These are phyloP conservation scores for Emiliania huxleyi DNA, from an alignment of 78 protist genomes.

Conservation along the genomic window DNA sequence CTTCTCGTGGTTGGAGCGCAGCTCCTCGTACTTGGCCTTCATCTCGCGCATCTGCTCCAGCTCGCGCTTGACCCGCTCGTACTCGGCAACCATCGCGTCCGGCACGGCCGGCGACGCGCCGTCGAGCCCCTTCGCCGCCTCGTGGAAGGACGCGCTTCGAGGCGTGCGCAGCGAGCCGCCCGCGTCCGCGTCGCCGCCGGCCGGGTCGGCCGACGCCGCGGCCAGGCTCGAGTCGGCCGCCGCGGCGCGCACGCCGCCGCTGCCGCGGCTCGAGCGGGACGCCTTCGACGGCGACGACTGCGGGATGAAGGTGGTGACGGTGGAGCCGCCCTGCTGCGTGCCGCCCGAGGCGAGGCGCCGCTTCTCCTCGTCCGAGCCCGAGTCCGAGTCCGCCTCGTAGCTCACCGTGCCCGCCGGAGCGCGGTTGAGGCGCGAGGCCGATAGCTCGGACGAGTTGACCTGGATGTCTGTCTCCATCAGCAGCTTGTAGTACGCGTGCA, in stretches of 20 bases:
- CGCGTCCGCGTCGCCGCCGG: no score
- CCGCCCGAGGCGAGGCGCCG: not conserved
- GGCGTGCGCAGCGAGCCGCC: no score
- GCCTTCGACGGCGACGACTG: no score
- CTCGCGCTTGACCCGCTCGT: not conserved
- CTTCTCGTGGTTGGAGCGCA: not conserved
- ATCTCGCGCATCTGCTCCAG: not conserved
- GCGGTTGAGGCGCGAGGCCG: not conserved
- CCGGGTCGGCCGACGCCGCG: no score
- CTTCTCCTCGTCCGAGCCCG: not conserved
- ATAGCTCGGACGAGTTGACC: not conserved
- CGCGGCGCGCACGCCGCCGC: no score
- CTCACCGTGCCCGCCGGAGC: not conserved
- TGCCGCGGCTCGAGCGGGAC: no score
- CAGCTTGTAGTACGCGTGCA: slow-evolving; percentile 17
- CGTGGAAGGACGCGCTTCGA: no score
- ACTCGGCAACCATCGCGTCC: not conserved
- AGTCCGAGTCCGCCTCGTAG: not conserved
- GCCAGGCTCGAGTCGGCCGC: no score
- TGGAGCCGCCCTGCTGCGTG: no score
- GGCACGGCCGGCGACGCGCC: no score
- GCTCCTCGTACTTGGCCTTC: not conserved
- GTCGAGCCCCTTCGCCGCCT: no score
- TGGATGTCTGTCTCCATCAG: not conserved
- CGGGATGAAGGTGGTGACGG: not conserved